Base-by-base conservation (phyloP, 768 basidiomycete genomes). In the Tephrocybe rancida region DNA sequence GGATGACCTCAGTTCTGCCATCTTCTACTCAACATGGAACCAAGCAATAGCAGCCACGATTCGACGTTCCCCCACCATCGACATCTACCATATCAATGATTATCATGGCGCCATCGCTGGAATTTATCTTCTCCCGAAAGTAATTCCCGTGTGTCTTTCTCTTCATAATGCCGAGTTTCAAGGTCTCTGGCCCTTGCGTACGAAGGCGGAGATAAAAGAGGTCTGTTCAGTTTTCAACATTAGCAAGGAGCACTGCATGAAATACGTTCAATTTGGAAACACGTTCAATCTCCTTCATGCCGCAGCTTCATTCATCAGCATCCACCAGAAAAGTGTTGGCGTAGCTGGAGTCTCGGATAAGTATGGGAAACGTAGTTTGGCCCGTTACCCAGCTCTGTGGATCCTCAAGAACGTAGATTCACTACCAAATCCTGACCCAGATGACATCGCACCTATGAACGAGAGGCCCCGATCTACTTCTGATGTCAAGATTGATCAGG, bases 11-110 rank as follows among this genome's bases (percentile, higher is more conserved):
- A 90, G 88, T 60, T 96, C 94, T 8, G 94, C 94, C 37, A 95
- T 96, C 66, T 97, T 95, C 80, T 97, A 97, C 69, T 96, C 94
- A 48, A 94, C 94, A 16, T 97, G 94, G 94, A 97, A 97, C 64
- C 94, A 97, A 71, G 92, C 94, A 37, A 93, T 97, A 58, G 92
- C 93, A 10, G 87, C 92, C 44, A 90, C 92, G 29, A 88, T 97
- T 58, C 87, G 91, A 57, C 84, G 92, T 48, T 78, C 76, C 73
- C 91, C 94, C 1, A 85, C 86, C 60, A 86, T 97, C 61, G 94
- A 97, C 67, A 88, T 97, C 57, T 96, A 96, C 72, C 93, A 96
- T 71, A 73, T 96, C 75, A 96, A 96, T 68, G 90, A 97, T 64
- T 97, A 96, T 67, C 94, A 97, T 62, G 94, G 92, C 55, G 91